Percentiles rank a stretch among this genome's conserved stretches.
phyloP scores from a whole-genome alignment of 2,329 filamentous ascomycete species.

The Penicillium sp. region DNA sequence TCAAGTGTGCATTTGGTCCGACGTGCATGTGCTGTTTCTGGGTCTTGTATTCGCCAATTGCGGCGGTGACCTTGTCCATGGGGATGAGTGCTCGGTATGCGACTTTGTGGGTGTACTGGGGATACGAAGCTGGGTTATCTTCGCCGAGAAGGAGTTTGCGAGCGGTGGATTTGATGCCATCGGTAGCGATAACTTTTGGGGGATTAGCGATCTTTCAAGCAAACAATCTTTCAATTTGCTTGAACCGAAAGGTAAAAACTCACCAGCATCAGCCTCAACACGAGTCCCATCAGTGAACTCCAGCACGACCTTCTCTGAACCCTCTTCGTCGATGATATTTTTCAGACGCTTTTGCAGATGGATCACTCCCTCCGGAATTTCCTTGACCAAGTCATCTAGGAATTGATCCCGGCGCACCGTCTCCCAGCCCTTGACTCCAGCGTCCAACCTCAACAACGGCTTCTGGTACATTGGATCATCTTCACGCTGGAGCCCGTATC shows the following conservation, averaged over 20 bases:
- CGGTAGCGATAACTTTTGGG: slow-evolving; percentile 17
- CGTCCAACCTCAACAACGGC: slow-evolving; percentile 15
- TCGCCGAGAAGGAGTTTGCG: slow-evolving; percentile 18
- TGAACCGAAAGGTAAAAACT: background rate
- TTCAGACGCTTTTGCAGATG: slow-evolving; percentile 5
- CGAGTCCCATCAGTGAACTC: slow-evolving; percentile 4
- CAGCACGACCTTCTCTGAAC: background rate
- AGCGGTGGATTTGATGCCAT: slow-evolving; percentile 15
- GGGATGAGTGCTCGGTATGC: slow-evolving; percentile 61
- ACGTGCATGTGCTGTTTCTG: slow-evolving; percentile 54
- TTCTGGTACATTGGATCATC: slow-evolving; percentile 15
- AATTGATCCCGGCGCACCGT: slow-evolving; percentile 39
- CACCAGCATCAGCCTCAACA: slow-evolving; percentile 5
- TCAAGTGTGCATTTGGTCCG: slow-evolving; percentile 55
- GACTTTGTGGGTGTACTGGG: slow-evolving; percentile 56
- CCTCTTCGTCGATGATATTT: background rate
- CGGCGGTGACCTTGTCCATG: slow-evolving; percentile 51
- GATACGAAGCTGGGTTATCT: slow-evolving; percentile 32
- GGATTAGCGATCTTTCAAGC: background rate
- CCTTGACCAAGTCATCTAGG: background rate
- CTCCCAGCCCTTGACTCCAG: slow-evolving; percentile 21
- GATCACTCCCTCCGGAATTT: slow-evolving; percentile 1
- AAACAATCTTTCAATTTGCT: background rate
- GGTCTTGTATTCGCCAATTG: slow-evolving; percentile 50
- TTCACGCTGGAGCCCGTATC: slow-evolving; percentile 22